Base-by-base conservation (phyloP, 345 rosid genomes). In the Brassica juncea region DNA sequence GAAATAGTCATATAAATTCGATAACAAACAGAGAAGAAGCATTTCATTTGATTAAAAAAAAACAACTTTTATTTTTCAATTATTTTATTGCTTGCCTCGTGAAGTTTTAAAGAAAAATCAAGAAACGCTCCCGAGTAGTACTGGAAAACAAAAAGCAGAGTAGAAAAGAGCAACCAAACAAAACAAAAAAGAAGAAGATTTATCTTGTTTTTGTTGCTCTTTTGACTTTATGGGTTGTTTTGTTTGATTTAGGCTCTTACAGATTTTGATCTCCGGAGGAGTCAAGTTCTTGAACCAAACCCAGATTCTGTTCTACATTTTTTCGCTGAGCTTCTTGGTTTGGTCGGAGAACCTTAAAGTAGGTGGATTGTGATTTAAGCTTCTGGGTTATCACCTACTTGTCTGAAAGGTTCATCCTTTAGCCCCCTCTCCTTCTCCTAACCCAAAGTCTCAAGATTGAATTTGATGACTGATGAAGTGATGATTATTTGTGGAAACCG, bases 211-310 rank as follows among this genome's bases (percentile, higher is more conserved):
- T 32, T 15, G 39, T 5, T 82, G 70, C 57, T 77, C 80, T 82
- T 80, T 84, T 80, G 79, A 80, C 80, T 80, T 80, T 75, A 67
- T 73, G 76, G 67, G 80, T 55, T 61, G 71, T 77, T 82, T 66
- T 76, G 67, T 52, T 70, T 75, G 83, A 80, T 39, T 64, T 80
- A 70, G 67, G 60, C 62, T 55, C 34, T 16, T 27, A 70, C 61
- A 32, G 83, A 78, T 82, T 66, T 70, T 74, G 70, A 80, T 61
- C 57, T 63, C 0, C 66, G 79, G 75, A 74, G 25, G 62, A 55
- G 31, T 75, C 1, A 72, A 80, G 79, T 74, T 70, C 11, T 57
- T 55, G 15, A 14, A 70, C 39, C 61, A 80, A 47, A 75, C 75
- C 27, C 79, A 75, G 83, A 37, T 75, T 64, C 80, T 74, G 39